Evolutionary conservation across 1,139 yeast species (phyloP), one percentile per base, ranked within the genome.

Genomic region (Blastobotrys arbuscula): DNA sequence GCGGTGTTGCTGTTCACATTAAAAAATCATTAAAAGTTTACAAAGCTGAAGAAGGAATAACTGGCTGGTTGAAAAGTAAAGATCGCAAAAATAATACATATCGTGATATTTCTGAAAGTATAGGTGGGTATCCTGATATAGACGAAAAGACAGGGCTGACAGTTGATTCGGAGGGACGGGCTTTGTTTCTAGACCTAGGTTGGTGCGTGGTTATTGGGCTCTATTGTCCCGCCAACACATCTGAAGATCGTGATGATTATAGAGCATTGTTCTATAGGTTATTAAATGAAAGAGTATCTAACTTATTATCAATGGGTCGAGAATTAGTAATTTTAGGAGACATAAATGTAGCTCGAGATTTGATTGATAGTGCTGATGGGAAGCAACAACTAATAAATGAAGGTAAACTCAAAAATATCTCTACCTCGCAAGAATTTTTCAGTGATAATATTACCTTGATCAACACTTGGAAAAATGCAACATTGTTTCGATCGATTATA

Each of bases 191-290:
- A 1, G 97, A 92, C 60, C 62, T 90, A 26, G 83, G 81, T 0
- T 71, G 66, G 51, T 75, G 78, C 53, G 66, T 81, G 2, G 65
- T 92, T 0, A 79, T 92, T 48, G 80, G 90, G 0, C 75, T 88
- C 1, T 92, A 92, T 61, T 90, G 97, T 61, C 97, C 97, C 0
- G 97, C 97, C 0, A 88, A 89, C 61, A 86, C 97, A 0, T 77
- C 88, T 0, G 89, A 81, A 3, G 86, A 81, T 45, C 94, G 94
- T 10, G 85, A 82, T 50, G 65, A 64, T 18, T 84, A 72, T 57
- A 69, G 96, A 41, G 60, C 78, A 40, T 64, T 69, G 12, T 92
- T 86, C 59, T 70, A 86, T 50, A 68, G 71, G 16, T 66, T 77
- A 0, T 63, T 92, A 45, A 76, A 88, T 43, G 64, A 72, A 45